Evolutionary conservation across 1,284 basidiomycete species (phyloP).

Genomic region (Prillingera fragicola): DNA sequence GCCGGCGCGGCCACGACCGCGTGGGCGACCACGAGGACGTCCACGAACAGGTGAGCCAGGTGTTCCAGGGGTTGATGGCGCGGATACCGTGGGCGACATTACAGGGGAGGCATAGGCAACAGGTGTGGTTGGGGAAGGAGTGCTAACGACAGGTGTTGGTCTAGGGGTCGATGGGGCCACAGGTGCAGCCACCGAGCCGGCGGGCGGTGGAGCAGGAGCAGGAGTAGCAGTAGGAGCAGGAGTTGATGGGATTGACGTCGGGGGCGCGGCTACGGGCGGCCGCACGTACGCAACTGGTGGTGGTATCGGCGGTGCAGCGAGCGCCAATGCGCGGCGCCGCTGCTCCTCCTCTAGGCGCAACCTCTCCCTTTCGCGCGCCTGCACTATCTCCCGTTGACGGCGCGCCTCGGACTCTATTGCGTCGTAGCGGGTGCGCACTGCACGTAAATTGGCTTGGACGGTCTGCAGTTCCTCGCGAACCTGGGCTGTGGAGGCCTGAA

Average conservation of each 20-base stretch:
- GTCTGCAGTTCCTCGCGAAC: conserved; percentile 28
- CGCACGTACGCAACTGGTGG: neutral
- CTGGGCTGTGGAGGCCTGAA: conserved; percentile 22
- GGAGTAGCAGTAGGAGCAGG: neutral
- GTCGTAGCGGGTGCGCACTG: conserved; percentile 14
- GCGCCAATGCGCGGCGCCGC: conserved; percentile 1
- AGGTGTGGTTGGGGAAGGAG: neutral
- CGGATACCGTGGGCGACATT: neutral
- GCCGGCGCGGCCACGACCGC: conserved; percentile 15
- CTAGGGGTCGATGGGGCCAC: neutral
- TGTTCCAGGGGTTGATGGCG: neutral
- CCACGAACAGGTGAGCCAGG: conserved; percentile 5
- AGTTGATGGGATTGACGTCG: no score
- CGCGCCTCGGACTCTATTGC: conserved; percentile 16
- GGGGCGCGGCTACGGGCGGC: neutral
- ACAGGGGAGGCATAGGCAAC: neutral
- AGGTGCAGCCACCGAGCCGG: neutral
- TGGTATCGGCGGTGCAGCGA: neutral
- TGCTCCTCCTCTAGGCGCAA: conserved; percentile 5
- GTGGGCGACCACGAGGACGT: conserved; percentile 16
- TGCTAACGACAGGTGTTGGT: neutral
- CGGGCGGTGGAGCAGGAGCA: neutral
- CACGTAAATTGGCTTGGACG: conserved; percentile 20
- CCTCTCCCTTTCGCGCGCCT: conserved; percentile 5
- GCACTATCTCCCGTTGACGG: conserved; percentile 8